Conservation (phyloP, 768 basidiomycete species). For the Boletus tomentosulus region DNA sequence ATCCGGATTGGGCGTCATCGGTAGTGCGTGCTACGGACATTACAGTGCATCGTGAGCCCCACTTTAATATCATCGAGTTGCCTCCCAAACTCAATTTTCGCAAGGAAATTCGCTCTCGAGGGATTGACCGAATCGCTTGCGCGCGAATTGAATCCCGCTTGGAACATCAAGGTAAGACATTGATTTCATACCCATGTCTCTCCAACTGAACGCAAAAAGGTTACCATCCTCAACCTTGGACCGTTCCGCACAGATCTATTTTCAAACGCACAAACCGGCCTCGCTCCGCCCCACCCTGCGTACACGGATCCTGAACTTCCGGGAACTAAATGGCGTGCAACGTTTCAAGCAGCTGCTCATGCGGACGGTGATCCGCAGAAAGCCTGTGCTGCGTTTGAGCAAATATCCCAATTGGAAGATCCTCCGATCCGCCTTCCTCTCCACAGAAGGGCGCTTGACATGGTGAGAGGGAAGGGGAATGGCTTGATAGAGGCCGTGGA, state of each 20-base stretch:
- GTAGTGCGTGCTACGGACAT: constrained; percentile 6
- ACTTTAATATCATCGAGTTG: background rate
- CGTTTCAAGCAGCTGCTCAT: background rate
- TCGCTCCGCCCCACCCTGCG: constrained; percentile 11
- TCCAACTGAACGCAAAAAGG: background rate
- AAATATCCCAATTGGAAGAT: constrained; percentile 14
- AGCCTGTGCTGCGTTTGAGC: constrained; percentile 19
- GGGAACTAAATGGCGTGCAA: constrained; percentile 5
- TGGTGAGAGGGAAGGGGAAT: constrained; percentile 10
- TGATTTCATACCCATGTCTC: background rate
- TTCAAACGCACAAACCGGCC: background rate
- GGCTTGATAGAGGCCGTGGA: constrained; percentile 9
- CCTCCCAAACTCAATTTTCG: background rate
- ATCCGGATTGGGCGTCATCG: constrained; percentile 22
- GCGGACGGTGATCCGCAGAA: constrained; percentile 19
- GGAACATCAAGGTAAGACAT: constrained; percentile 19
- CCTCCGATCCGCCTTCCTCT: constrained; percentile 21
- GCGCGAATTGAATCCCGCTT: constrained; percentile 23
- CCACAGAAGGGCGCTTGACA: constrained; percentile 3
- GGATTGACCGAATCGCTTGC: constrained; percentile 24
- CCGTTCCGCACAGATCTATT: constrained; percentile 14
- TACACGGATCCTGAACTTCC: constrained; percentile 13
- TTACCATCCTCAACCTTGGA: constrained; percentile 6
- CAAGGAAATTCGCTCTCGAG: constrained; percentile 25
- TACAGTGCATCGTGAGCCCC: constrained; percentile 26